Evolutionary conservation across 2,329 filamentous ascomycete genomes (phyloP).

Genomic region (Scytalidium lignicola): DNA sequence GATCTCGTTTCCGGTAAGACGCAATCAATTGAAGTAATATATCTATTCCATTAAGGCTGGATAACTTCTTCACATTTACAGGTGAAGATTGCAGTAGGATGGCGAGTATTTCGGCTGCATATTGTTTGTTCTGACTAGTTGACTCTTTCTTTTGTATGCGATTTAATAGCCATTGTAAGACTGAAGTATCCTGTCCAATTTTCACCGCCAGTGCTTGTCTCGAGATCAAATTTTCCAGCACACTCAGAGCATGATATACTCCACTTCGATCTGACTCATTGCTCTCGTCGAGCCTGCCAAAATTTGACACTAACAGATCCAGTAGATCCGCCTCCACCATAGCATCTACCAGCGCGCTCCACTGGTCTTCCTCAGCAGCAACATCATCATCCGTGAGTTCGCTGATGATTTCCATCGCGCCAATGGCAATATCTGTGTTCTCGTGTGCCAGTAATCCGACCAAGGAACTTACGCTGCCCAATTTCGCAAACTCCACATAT

Average conservation of each 20-base stretch:
- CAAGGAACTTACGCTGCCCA: constrained; percentile 68
- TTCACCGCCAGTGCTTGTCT: constrained; percentile 62
- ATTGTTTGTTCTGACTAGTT: constrained; percentile 89
- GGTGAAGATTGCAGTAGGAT: constrained; percentile 76
- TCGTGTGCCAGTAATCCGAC: constrained; percentile 85
- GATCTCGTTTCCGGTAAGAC: constrained; percentile 80
- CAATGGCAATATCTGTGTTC: constrained; percentile 94
- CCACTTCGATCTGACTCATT: constrained; percentile 72
- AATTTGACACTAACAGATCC: constrained; percentile 69
- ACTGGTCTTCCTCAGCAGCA: constrained; percentile 71
- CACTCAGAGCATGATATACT: constrained; percentile 77
- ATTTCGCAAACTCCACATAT: constrained; percentile 72
- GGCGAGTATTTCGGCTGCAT: constrained; percentile 84
- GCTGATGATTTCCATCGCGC: constrained; percentile 79
- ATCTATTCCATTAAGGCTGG: constrained; percentile 68
- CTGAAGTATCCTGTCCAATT: constrained; percentile 61
- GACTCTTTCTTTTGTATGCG: constrained; percentile 67
- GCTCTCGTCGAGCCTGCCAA: constrained; percentile 73
- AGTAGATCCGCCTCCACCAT: constrained; percentile 66
- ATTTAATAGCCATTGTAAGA: constrained; percentile 73
- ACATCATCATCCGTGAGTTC: constrained; percentile 95
- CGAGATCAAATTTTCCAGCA: constrained; percentile 83
- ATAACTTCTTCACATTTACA: constrained; percentile 59
- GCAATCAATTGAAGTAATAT: constrained; percentile 76
- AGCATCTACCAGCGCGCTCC: constrained; percentile 68